These are phyloP conservation scores for Plasmodium yoelii DNA, from an alignment of 169 alveolate genomes.

Conservation along the genomic window DNA sequence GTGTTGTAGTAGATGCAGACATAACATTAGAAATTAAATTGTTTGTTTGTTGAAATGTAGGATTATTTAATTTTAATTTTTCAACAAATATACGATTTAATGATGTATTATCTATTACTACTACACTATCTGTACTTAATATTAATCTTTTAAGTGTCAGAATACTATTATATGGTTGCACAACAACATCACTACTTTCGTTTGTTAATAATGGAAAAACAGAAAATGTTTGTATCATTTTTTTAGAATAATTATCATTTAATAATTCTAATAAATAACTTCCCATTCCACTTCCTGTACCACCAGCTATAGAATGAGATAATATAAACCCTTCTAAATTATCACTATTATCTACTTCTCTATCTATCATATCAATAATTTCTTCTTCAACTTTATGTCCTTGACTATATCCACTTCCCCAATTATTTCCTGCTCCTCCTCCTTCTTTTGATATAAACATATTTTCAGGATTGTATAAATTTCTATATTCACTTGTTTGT, in stretches of 20 bases:
- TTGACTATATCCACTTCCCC: constrained; percentile 98
- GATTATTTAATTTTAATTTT: constrained; percentile 88
- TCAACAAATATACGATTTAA: constrained; percentile 97
- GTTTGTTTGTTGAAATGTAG: constrained; percentile 63
- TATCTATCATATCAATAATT: constrained; percentile 97
- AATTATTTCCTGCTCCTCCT: constrained; percentile 99
- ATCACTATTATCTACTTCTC: constrained; percentile 99
- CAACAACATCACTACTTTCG: constrained; percentile 98
- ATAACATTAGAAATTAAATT: constrained; percentile 84
- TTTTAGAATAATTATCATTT: constrained; percentile 96
- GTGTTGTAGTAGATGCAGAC: constrained; percentile 85
- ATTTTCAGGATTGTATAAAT: constrained; percentile 98
- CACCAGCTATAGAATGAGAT: constrained; percentile 98
- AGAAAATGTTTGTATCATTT: constrained; percentile 89
- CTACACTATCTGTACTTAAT: constrained; percentile 96
- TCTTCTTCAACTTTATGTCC: constrained; percentile 97
- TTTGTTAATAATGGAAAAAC: constrained; percentile 95
- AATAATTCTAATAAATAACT: constrained; percentile 96
- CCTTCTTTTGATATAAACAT: constrained; percentile 97
- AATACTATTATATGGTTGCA: constrained; percentile 98
- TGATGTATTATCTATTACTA: constrained; percentile 98
- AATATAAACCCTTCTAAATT: constrained; percentile 98
- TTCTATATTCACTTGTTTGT: constrained; percentile 87
- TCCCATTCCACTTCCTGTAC: constrained; percentile 99
- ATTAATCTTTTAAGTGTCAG: constrained; percentile 92